These are phyloP conservation scores for Raphidocelis subcapitata DNA, from an alignment of 139 green algal genomes.

Conservation along the genomic window DNA sequence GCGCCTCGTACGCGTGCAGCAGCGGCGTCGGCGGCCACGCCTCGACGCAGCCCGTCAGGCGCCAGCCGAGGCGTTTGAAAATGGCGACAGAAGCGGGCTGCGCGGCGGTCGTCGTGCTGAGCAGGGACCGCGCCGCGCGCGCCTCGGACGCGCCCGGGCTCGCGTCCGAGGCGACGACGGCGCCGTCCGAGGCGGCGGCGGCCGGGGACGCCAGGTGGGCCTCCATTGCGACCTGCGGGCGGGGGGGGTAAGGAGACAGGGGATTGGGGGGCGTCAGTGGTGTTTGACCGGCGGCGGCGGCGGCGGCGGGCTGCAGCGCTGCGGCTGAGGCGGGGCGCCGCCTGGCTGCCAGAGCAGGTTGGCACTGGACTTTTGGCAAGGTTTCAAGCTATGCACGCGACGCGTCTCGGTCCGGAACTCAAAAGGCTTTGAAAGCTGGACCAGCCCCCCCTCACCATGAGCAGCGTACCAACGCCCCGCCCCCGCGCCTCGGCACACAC, in stretches of 20 bases:
- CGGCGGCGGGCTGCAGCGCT: too few species aligned
- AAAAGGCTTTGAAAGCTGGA: not conserved
- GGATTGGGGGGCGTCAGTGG: too few species aligned
- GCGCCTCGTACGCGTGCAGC: not conserved
- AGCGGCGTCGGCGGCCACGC: conserved; percentile 1
- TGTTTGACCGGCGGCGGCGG: too few species aligned
- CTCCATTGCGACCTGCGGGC: too few species aligned
- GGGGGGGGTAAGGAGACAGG: too few species aligned
- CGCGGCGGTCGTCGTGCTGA: conserved; percentile 2
- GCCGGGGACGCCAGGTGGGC: too few species aligned
- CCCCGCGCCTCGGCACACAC: conserved; percentile 24
- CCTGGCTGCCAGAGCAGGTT: too few species aligned
- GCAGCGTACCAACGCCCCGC: conserved; percentile 17
- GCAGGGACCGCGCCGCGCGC: not conserved
- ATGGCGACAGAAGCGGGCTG: conserved; percentile 3
- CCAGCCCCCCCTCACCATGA: conserved; percentile 26
- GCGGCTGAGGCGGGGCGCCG: too few species aligned
- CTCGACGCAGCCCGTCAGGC: conserved; percentile 7
- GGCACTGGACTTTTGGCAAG: not conserved
- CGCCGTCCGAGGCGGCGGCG: too few species aligned
- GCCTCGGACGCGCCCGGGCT: too few species aligned
- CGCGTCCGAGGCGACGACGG: too few species aligned
- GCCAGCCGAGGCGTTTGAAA: not conserved
- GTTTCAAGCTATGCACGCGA: not conserved
- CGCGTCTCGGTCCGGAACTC: not conserved